Evolutionary conservation across 805 yeast species (phyloP), one percentile per base, ranked within the genome.

Genomic region (Schizosaccharomyces octosporus): DNA sequence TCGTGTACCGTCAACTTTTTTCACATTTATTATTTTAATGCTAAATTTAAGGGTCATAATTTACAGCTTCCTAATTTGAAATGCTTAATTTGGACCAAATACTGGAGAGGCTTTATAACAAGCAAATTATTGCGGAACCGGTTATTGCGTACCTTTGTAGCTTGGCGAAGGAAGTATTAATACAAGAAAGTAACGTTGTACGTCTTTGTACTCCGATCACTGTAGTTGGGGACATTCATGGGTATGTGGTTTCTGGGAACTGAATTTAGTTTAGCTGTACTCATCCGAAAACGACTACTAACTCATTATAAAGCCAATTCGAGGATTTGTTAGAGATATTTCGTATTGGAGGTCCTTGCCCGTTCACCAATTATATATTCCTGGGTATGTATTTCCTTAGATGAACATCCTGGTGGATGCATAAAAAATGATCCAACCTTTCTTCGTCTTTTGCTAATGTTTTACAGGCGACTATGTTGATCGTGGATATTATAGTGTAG

Each of bases 141-240:
- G 83, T 86, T 27, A 73, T 85, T 7, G 81, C 78, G 62, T 84
- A 87, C 45, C 72, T 85, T 15, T 87, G 96, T 29, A 19, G 31
- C 11, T 29, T 51, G 19, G 95, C 94, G 27, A 82, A 84, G 63
- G 96, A 89, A 66, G 93, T 88, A 45, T 75, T 89, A 67, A 94
- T 87, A 71, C 83, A 82, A 67, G 97, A 89, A 74, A 89, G 86
- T 67, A 89, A 89, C 70, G 96, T 89, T 59, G 95, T 88, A 74
- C 95, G 96, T 2, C 95, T 89, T 59, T 81, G 81, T 65, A 95
- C 89, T 6, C 97, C 97, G 13, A 96, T 89, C 59, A 89, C 97
- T 36, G 61, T 73, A 5, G 89, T 97, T 72, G 98, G 98, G 5
- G 98, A 90, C 69, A 88, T 90, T 45, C 57, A 51, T 51, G 57